phyloP scores from a whole-genome alignment of 2,329 filamentous ascomycete species.

The Clonostachys rosea region DNA sequence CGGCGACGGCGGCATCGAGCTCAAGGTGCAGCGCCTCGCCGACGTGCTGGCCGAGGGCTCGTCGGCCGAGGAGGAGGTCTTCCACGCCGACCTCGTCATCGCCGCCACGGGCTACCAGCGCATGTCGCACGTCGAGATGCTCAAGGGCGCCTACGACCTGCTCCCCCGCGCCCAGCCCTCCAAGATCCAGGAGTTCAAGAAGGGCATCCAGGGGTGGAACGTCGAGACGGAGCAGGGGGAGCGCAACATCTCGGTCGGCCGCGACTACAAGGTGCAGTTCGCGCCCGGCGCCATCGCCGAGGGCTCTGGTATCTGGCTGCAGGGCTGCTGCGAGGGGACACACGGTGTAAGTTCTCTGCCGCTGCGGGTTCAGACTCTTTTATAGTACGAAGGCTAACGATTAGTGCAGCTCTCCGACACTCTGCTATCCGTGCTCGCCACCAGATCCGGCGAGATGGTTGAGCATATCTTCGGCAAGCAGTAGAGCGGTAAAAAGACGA shows the following conservation, averaged over 20 bases:
- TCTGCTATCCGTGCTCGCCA: conserved; percentile 72
- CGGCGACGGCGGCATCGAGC: conserved; percentile 44
- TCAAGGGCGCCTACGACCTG: conserved; percentile 61
- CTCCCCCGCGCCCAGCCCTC: conserved; percentile 47
- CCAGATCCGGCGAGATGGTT: conserved; percentile 74
- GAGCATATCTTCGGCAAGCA: conserved; percentile 58
- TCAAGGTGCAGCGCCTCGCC: conserved; percentile 49
- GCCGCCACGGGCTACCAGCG: conserved; percentile 84
- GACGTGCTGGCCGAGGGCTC: conserved; percentile 19
- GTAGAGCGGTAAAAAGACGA: too few relatives aligned
- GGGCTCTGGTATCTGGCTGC: conserved; percentile 81
- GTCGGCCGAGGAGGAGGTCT: conserved; percentile 35
- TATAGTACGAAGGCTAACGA: conserved; percentile 5
- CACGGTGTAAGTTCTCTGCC: conserved; percentile 68
- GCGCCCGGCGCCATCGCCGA: conserved; percentile 61
- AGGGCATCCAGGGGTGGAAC: conserved; percentile 33
- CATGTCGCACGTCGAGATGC: conserved; percentile 72
- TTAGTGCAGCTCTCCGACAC: conserved; percentile 66
- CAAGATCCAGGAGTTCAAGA: conserved; percentile 14
- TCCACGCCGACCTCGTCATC: conserved; percentile 78
- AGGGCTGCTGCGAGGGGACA: conserved; percentile 89
- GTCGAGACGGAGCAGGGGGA: conserved; percentile 28
- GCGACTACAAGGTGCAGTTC: conserved; percentile 78
- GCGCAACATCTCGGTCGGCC: conserved; percentile 58
- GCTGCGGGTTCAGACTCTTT: background rate